Evolutionary conservation across 306 rosid species (phyloP), one percentile per base, ranked within the genome.

Genomic region (Begonia fuchsioides): DNA sequence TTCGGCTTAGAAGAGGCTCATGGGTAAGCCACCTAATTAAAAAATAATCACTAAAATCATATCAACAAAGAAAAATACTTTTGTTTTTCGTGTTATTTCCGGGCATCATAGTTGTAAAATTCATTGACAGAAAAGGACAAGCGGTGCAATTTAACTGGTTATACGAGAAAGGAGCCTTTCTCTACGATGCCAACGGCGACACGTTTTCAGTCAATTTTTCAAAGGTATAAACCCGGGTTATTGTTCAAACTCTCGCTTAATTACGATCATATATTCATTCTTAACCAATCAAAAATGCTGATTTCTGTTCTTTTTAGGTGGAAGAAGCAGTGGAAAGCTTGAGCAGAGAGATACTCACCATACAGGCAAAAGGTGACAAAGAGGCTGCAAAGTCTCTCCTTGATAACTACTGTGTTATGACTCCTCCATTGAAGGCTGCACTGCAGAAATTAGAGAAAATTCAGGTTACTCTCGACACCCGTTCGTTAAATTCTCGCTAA

Each of bases 111-210:
- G 51, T 43, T 56, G 52, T 56, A 6, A 43, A 32, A 52, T 52
- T 13, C 57, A 17, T 71, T 65, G 20, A 55, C 71, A 90, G 97
- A 47, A 90, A 90, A 67, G 97, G 97, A 54, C 97, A 90, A 59
- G 95, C 97, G 15, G 60, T 90, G 73, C 97, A 90, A 64, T 90
- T 90, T 70, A 90, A 90, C 72, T 90, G 95, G 95, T 55, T 90
- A 41, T 72, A 72, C 60, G 84, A 72, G 71, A 68, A 79, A 81
- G 92, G 74, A 59, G 94, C 97, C 57, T 79, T 90, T 68, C 48
- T 81, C 45, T 64, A 75, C 55, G 68, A 76, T 43, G 41, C 75
- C 8, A 82, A 76, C 41, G 82, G 75, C 38, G 72, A 74, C 47
- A 77, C 64, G 17, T 72, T 90, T 67, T 81, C 92, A 35, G 85